These are phyloP conservation scores for Selenicereus undatus DNA, from an alignment of 148 eudicot species.

Conservation along the genomic window DNA sequence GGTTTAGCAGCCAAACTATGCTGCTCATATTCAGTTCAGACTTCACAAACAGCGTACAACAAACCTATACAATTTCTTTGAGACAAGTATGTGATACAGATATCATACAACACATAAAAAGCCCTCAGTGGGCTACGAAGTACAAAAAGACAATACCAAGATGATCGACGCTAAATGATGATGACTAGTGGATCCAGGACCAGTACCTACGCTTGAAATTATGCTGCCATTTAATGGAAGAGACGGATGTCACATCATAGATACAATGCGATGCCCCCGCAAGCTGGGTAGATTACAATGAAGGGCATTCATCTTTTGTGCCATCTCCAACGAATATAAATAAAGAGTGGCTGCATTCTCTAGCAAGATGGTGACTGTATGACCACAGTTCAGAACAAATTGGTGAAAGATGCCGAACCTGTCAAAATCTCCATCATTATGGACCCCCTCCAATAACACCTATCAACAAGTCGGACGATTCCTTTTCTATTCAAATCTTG, in stretches of 20 bases:
- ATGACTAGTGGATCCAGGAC: neutral
- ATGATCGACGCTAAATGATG: neutral
- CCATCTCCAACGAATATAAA: slow-evolving; percentile 1
- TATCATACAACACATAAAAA: neutral
- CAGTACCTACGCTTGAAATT: neutral
- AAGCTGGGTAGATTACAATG: neutral
- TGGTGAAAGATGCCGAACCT: neutral
- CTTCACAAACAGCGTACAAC: neutral
- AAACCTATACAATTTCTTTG: neutral
- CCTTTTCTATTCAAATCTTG: neutral
- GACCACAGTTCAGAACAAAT: neutral
- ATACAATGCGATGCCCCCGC: neutral
- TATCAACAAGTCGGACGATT: neutral
- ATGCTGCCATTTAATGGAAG: neutral
- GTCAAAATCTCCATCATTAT: slow-evolving; percentile 1
- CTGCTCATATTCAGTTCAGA: neutral
- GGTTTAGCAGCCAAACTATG: neutral
- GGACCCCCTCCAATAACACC: neutral
- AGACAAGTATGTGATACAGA: neutral
- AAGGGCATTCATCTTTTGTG: neutral
- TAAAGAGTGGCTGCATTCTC: neutral
- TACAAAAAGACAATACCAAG: neutral
- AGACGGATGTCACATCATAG: neutral
- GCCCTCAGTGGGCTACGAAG: neutral
- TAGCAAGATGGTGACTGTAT: neutral